Evolutionary conservation across 768 basidiomycete genomes (phyloP).

Genomic region (Ephemerocybe angulata): DNA sequence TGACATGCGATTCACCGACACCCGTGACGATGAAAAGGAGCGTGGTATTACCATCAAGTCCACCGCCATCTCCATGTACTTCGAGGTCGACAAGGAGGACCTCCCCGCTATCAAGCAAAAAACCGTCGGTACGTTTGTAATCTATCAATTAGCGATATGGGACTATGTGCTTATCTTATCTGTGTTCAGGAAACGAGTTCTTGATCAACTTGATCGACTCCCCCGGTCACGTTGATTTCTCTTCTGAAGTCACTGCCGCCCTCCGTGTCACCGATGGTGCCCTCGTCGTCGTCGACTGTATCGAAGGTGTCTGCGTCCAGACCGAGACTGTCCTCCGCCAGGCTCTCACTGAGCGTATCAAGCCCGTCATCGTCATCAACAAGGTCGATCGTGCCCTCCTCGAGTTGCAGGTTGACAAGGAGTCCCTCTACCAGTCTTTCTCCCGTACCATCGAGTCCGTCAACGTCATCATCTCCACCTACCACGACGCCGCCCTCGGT

Average conservation of each 20-base stretch:
- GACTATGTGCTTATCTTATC: constrained; percentile 4
- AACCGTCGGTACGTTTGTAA: constrained; percentile 64
- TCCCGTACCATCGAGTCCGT: constrained; percentile 94
- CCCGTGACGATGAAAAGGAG: constrained; percentile 96
- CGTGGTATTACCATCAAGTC: constrained; percentile 99
- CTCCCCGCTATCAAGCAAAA: constrained; percentile 85
- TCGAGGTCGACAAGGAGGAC: constrained; percentile 91
- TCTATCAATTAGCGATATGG: background rate
- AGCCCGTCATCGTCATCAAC: constrained; percentile 99
- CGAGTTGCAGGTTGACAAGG: constrained; percentile 96
- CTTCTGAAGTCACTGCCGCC: constrained; percentile 98
- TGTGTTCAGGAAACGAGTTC: constrained; percentile 76
- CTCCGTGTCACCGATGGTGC: constrained; percentile 99
- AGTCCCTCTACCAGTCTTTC: constrained; percentile 97
- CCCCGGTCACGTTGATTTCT: constrained; percentile 99
- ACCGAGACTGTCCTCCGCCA: constrained; percentile 99
- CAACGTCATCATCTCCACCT: constrained; percentile 98
- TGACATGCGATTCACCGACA: constrained; percentile 96
- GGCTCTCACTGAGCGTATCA: constrained; percentile 96
- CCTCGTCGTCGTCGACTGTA: constrained; percentile 98
- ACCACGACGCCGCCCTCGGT: constrained; percentile 89
- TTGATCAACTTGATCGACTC: constrained; percentile 99
- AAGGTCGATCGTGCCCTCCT: constrained; percentile 99
- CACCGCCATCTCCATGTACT: constrained; percentile 99
- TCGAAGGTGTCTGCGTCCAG: constrained; percentile 99